Conservation (phyloP, 2,329 filamentous ascomycete genomes). For the Sporothrix globosa region DNA sequence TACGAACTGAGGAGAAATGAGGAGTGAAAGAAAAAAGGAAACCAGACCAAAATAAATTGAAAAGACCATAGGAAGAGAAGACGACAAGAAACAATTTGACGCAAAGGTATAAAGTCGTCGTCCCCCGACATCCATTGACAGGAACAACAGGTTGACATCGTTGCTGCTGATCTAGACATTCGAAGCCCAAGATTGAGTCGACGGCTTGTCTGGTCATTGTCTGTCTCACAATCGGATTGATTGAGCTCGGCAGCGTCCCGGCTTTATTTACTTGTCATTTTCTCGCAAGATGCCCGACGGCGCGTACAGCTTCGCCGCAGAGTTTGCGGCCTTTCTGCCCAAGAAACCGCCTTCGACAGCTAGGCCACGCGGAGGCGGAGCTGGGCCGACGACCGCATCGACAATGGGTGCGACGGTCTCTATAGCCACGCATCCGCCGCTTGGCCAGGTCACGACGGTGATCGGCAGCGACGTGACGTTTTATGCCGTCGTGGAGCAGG, state of each 20-base stretch:
- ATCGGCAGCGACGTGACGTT: slow-evolving; percentile 60
- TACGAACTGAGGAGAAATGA: background rate
- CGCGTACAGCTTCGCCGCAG: slow-evolving; percentile 35
- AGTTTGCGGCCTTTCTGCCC: slow-evolving; percentile 35
- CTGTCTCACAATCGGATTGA: background rate
- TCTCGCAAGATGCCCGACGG: slow-evolving; percentile 16
- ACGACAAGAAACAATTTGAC: background rate
- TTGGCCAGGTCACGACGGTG: slow-evolving; percentile 71
- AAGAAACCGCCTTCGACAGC: slow-evolving; percentile 9
- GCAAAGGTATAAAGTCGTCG: background rate
- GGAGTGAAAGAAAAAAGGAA: background rate
- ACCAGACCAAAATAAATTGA: background rate
- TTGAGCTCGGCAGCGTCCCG: background rate
- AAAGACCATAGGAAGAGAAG: background rate
- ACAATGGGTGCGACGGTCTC: slow-evolving; percentile 32
- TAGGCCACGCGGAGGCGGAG: background rate
- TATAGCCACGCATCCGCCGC: slow-evolving; percentile 63
- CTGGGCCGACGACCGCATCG: background rate
- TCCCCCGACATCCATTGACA: background rate
- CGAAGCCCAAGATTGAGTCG: background rate
- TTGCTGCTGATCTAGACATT: background rate
- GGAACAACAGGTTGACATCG: background rate
- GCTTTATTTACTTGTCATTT: background rate
- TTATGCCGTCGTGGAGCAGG: slow-evolving; percentile 70
- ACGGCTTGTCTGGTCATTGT: background rate